Percentiles rank a stretch among this genome's conserved stretches.
Conservation (phyloP, 805 yeast species). For the Komagataella mondaviorum region DNA sequence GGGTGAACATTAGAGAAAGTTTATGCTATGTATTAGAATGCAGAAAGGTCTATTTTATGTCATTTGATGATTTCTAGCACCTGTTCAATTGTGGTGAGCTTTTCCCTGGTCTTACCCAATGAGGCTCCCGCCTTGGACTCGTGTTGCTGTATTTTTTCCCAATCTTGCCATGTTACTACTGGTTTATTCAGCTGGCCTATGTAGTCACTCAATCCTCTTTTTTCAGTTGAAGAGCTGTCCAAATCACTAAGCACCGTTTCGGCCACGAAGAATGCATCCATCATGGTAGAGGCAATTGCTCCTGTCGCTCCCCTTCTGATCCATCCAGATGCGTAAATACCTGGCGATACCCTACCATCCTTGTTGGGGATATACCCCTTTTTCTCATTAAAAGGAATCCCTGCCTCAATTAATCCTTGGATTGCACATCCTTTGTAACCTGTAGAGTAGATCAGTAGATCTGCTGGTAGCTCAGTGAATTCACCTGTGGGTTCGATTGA, state of each 20-base stretch:
- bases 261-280: slow-evolving; percentile 68
- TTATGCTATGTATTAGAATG: slow-evolving; percentile 5
- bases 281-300: slow-evolving; percentile 82
- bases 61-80: slow-evolving; percentile 26
- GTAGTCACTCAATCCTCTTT: background rate
- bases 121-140: slow-evolving; percentile 38
- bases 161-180: slow-evolving; percentile 48
- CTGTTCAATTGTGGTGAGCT: slow-evolving; percentile 30
- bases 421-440: slow-evolving; percentile 71
- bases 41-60: slow-evolving; percentile 1
- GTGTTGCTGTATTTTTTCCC: slow-evolving; percentile 41
- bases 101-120: slow-evolving; percentile 42
- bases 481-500: slow-evolving; percentile 23
- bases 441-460: slow-evolving; percentile 64
- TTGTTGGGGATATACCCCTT: slow-evolving; percentile 32
- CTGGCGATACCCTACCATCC: slow-evolving; percentile 31
- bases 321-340: slow-evolving; percentile 85
- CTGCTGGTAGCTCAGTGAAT: slow-evolving; percentile 25
- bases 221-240: slow-evolving; percentile 9
- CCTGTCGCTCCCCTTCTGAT: slow-evolving; percentile 78
- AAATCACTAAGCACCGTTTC: slow-evolving; percentile 48
- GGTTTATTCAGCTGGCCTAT: slow-evolving; percentile 4
- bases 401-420: slow-evolving; percentile 37
- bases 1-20: slow-evolving; percentile 27
- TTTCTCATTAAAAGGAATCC: slow-evolving; percentile 30